Evolutionary conservation across 2,329 filamentous ascomycete species (phyloP), one percentile per base, ranked within the genome.

Genomic region (Sporothrix phasma): DNA sequence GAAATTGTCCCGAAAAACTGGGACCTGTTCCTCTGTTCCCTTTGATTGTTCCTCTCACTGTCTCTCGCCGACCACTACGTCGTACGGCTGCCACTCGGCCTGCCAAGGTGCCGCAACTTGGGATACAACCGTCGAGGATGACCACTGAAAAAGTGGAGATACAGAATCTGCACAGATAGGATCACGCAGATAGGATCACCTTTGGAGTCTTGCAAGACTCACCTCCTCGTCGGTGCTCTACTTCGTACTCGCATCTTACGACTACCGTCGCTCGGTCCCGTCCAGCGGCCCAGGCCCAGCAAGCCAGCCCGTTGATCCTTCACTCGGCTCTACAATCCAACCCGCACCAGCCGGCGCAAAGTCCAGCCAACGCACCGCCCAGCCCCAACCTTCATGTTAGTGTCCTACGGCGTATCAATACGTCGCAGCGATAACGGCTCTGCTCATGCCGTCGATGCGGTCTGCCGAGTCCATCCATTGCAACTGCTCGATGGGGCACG

Each of bases 21-120:
- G 53, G 34, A 4, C 53, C 15, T 13, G 3, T 17, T 17, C 3
- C 5, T 17, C 26, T 53, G n/a, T 19, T 15, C 26, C 10, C 8
- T 7, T 47, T 24, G 29, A 8, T 34, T 34, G 31, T 34, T 19
- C n/a, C 49, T 31, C 5, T 53, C 3, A 8, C 6, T 19, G 15
- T 53, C 49, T 49, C 4, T 51, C 26, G 47, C 24, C 31, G 31
- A 17, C 51, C 53, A 58, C 53, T 43, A 26, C n/a, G n/a, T n/a
- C n/a, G n/a, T n/a, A n/a, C 37, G 34, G 22, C 53, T 58, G 54
- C 10, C 22, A 43, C 53, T 29, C 26, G 17, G 10, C 19, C 59
- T 61, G 59, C 45, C 45, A 24, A 31, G n/a, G 61, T 56, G 61
- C 61, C 49, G 47, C n/a, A 26, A 34, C 10, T 56, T 37, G 46